phyloP scores from a whole-genome alignment of 106 monocot species.

The Dendrobium nobile region DNA sequence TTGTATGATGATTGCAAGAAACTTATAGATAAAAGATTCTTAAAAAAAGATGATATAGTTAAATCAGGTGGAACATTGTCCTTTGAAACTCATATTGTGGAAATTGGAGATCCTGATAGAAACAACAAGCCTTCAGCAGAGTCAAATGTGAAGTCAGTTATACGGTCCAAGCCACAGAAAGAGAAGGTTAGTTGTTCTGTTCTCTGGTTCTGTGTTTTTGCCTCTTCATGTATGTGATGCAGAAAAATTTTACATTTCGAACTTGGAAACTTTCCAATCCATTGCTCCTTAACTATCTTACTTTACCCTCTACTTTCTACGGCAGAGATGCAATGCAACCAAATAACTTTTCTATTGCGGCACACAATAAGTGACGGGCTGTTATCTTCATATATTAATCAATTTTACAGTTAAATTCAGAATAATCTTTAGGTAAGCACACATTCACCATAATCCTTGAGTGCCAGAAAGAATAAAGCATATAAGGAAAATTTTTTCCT shows the following conservation, averaged over 20 bases:
- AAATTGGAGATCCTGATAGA: constrained; percentile 39
- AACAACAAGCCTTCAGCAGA: constrained; percentile 8
- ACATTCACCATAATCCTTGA: not conserved
- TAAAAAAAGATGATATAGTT: constrained; percentile 59
- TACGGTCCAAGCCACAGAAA: not conserved
- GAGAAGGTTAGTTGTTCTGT: not conserved
- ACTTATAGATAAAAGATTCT: constrained; percentile 51
- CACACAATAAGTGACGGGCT: not conserved
- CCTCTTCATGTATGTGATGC: not conserved
- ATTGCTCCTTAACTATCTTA: not conserved
- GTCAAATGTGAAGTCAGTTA: not conserved
- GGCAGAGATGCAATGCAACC: not conserved
- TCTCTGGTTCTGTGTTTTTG: not conserved
- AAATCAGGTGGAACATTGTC: constrained; percentile 42
- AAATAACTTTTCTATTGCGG: not conserved
- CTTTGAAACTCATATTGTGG: constrained; percentile 74
- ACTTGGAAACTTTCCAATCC: not conserved
- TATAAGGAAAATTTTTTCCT: not conserved
- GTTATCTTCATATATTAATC: not conserved
- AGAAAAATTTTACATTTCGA: not conserved
- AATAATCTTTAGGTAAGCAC: not conserved
- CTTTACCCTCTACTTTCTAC: not conserved
- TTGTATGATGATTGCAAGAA: constrained; percentile 61
- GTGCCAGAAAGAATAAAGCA: not conserved
- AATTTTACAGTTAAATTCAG: not conserved